These are phyloP conservation scores for Jamesozyma jinghongensis DNA, from an alignment of 805 yeast species.

Conservation along the genomic window DNA sequence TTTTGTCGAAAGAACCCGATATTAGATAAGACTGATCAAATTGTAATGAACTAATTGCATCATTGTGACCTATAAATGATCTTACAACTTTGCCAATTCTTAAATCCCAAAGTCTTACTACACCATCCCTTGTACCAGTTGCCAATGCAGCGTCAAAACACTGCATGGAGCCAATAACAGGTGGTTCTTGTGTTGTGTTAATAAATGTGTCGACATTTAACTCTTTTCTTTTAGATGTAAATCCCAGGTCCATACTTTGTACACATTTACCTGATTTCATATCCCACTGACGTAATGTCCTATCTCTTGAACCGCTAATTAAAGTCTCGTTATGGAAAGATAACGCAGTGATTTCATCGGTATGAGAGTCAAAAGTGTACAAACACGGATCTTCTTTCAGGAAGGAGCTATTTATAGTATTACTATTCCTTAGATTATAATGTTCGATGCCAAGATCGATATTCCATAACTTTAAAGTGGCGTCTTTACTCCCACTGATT, in stretches of 20 bases:
- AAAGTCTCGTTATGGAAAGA: slow-evolving; percentile 43
- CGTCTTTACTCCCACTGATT: slow-evolving; percentile 53
- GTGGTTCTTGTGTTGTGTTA: slow-evolving; percentile 12
- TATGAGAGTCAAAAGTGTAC: slow-evolving; percentile 51
- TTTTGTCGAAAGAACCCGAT: slow-evolving; percentile 55
- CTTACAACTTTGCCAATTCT: slow-evolving; percentile 60
- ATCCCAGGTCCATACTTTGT: slow-evolving; percentile 54
- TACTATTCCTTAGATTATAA: slow-evolving; percentile 1
- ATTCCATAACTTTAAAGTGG: slow-evolving; percentile 56
- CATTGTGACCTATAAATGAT: slow-evolving; percentile 56
- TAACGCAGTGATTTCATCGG: slow-evolving; percentile 57
- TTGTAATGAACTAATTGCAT: slow-evolving; percentile 55
- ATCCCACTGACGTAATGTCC: slow-evolving; percentile 73
- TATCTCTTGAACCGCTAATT: slow-evolving; percentile 61
- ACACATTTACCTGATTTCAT: slow-evolving; percentile 52
- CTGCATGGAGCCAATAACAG: slow-evolving; percentile 58
- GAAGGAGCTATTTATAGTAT: slow-evolving; percentile 4
- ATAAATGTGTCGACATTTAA: slow-evolving; percentile 5
- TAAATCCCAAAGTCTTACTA: slow-evolving; percentile 68
- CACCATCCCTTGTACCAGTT: slow-evolving; percentile 67
- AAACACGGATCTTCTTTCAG: slow-evolving; percentile 31
- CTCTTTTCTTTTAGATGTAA: slow-evolving; percentile 13
- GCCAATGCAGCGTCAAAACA: slow-evolving; percentile 69
- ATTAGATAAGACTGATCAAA: slow-evolving; percentile 55
- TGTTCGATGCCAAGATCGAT: slow-evolving; percentile 25